A percentile compares a stretch with the other conserved stretches of the same genome.
These are phyloP conservation scores for Eremothecium coryli DNA, from an alignment of 1,139 yeast genomes.

Conservation along the genomic window DNA sequence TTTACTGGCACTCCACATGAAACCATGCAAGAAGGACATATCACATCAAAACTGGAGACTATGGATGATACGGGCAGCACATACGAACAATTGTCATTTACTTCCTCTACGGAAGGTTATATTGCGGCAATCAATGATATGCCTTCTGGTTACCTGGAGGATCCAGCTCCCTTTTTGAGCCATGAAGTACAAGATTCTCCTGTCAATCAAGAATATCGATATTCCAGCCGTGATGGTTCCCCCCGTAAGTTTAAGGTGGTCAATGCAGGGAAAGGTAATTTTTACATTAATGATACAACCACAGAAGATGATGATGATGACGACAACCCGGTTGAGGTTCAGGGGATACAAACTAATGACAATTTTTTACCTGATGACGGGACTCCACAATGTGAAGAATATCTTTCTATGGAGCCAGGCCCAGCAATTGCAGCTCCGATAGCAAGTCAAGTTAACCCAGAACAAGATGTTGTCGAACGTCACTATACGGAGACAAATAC, in stretches of 20 bases:
- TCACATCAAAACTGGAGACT: not conserved
- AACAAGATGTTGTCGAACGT: not conserved
- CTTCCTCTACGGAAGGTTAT: conserved; percentile 15
- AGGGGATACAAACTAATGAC: conserved; percentile 1
- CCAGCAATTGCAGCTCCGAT: not conserved
- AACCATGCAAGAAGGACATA: not conserved
- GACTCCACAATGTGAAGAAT: not conserved
- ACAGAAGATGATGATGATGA: conserved; percentile 15
- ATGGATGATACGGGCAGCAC: conserved; percentile 7
- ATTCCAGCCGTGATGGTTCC: conserved; percentile 1
- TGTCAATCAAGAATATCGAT: no score
- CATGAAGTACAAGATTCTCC: not conserved
- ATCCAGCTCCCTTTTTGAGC: conserved; percentile 5
- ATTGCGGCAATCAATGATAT: conserved; percentile 10
- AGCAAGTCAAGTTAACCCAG: not conserved
- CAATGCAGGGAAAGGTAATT: conserved; percentile 26
- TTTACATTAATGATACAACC: conserved; percentile 19
- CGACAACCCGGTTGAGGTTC: not conserved
- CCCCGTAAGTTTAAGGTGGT: conserved; percentile 25
- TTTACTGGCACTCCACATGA: conserved; percentile 4
- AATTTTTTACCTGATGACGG: not conserved
- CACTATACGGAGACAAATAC: not conserved
- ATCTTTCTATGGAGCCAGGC: not conserved
- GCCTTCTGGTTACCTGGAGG: not conserved
- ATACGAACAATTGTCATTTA: conserved; percentile 20